Conservation (phyloP, 805 yeast species). For the Lipomyces oligophaga region DNA sequence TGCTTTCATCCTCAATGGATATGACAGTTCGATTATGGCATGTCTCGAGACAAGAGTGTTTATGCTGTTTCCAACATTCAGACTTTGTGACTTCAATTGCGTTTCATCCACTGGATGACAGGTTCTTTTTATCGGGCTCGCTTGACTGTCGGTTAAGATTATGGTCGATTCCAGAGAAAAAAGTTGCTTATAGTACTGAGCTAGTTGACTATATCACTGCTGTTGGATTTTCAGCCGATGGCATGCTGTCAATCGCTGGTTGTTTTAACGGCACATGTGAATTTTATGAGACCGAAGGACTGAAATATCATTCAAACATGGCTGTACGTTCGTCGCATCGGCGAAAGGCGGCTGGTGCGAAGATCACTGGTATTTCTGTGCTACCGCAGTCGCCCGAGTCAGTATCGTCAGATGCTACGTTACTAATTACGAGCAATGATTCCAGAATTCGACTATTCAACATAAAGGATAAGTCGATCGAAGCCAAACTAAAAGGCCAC, state of each 20-base stretch:
- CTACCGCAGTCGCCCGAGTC: conserved; percentile 14
- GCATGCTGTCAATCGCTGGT: conserved; percentile 60
- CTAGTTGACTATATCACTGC: conserved; percentile 71
- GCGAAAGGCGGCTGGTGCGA: conserved; percentile 45
- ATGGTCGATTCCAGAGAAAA: conserved; percentile 80
- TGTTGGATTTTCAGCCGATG: conserved; percentile 63
- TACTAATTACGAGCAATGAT: conserved; percentile 75
- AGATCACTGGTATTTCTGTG: conserved; percentile 71
- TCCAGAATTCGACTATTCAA: conserved; percentile 70
- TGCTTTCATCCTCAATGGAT: conserved; percentile 80
- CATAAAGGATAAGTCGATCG: conserved; percentile 49
- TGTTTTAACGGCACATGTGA: conserved; percentile 71
- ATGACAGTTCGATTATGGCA: conserved; percentile 83
- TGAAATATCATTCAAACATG: conserved; percentile 51
- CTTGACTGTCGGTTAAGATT: conserved; percentile 68
- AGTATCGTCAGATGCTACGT: conserved; percentile 39
- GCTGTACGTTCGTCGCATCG: conserved; percentile 38
- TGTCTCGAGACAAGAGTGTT: conserved; percentile 57
- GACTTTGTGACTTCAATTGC: conserved; percentile 77
- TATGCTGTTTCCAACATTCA: conserved; percentile 64
- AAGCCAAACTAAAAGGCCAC: conserved; percentile 69
- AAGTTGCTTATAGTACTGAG: conserved; percentile 57
- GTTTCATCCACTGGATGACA: conserved; percentile 81
- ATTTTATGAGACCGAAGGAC: conserved; percentile 59
- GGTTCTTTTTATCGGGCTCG: conserved; percentile 81